These are phyloP conservation scores for Nemania abortiva DNA, from an alignment of 2,329 filamentous ascomycete genomes.

Conservation along the genomic window DNA sequence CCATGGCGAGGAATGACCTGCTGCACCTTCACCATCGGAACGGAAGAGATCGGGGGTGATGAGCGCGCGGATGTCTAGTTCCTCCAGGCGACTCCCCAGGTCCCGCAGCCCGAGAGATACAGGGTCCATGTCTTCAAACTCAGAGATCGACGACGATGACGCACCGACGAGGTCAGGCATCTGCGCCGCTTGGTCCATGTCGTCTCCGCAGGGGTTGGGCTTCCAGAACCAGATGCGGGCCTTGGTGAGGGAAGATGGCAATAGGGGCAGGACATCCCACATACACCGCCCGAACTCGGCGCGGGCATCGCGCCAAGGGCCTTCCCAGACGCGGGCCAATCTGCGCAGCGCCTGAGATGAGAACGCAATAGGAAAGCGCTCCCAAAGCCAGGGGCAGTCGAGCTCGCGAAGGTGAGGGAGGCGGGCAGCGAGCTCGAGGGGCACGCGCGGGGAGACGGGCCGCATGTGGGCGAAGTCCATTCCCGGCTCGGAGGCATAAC, in stretches of 20 bases:
- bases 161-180: conserved; percentile 40
- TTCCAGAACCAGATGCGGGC: conserved; percentile 43
- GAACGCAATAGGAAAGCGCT: conserved; percentile 39
- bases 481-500: neutral
- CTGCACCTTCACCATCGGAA: neutral
- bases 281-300: conserved; percentile 39
- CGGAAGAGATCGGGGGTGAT: conserved; percentile 33
- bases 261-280: conserved; percentile 31
- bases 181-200: conserved; percentile 31
- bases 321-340: conserved; percentile 38
- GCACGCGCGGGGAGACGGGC: conserved; percentile 17
- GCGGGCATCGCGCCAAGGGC: conserved; percentile 41
- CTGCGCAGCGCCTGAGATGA: conserved; percentile 31
- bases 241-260: conserved; percentile 27
- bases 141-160: conserved; percentile 15
- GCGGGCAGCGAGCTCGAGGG: conserved; percentile 9
- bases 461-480: conserved; percentile 7
- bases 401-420: conserved; percentile 28
- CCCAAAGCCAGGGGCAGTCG: conserved; percentile 43
- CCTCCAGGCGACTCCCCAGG: conserved; percentile 39
- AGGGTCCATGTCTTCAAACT: conserved; percentile 35
- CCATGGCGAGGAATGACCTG: conserved; percentile 2
- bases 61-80: conserved; percentile 40
- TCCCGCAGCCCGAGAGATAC: conserved; percentile 41
- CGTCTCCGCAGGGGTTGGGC: conserved; percentile 17